phyloP scores from a whole-genome alignment of 441 rosid species.

The Gossypium lobatum region DNA sequence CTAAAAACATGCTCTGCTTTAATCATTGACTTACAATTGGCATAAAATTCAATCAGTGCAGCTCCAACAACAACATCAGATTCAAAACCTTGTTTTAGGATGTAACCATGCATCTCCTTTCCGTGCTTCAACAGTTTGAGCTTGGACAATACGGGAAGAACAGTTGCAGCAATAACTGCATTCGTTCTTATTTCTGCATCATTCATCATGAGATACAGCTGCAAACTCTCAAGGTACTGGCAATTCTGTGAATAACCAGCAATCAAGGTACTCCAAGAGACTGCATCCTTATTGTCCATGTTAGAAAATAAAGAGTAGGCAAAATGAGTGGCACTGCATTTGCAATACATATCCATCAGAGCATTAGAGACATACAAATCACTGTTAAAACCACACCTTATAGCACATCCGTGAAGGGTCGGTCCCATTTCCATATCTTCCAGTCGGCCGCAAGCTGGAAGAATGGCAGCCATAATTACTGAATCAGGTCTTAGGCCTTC shows the following conservation, averaged over 20 bases:
- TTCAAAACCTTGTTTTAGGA: conserved; percentile 29
- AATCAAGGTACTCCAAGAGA: conserved; percentile 33
- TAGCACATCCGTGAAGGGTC: conserved; percentile 27
- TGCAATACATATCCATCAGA: conserved; percentile 33
- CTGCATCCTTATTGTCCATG: conserved; percentile 21
- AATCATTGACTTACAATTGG: conserved; percentile 19
- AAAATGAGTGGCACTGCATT: conserved; percentile 20
- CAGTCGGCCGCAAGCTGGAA: conserved; percentile 28
- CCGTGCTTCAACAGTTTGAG: conserved; percentile 32
- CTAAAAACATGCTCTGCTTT: conserved; percentile 26
- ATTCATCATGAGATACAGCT: conserved; percentile 25
- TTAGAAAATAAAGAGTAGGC: conserved; percentile 20
- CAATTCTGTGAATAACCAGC: conserved; percentile 31
- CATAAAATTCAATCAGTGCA: conserved; percentile 31
- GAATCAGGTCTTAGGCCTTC: conserved; percentile 30
- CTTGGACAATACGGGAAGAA: conserved; percentile 30
- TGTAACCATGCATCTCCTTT: conserved; percentile 33
- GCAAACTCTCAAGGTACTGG: conserved; percentile 15
- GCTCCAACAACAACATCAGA: conserved; percentile 24
- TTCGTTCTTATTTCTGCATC: conserved; percentile 21
- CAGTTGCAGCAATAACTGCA: conserved; percentile 21
- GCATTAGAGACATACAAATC: conserved; percentile 33
- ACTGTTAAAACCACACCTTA: conserved; percentile 24
- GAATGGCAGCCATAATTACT: conserved; percentile 23
- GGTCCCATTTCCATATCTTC: conserved; percentile 24